Conservation (phyloP, 2,329 filamentous ascomycete species). For the Lasiodiplodia theobromae region DNA sequence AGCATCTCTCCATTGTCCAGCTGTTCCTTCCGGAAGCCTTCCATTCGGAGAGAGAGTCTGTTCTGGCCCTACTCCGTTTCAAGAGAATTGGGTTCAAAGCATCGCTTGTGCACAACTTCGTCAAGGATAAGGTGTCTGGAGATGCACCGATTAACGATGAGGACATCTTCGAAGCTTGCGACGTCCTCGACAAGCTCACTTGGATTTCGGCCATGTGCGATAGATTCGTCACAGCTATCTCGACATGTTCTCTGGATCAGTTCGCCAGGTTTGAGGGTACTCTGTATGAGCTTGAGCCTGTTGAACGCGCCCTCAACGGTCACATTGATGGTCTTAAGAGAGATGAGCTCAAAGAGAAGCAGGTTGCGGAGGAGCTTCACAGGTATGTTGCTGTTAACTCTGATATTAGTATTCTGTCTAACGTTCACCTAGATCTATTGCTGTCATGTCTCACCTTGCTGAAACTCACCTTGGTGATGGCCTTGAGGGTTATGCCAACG, state of each 20-base stretch:
- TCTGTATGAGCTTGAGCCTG: conserved; percentile 85
- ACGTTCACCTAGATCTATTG: conserved; percentile 64
- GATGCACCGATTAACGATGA: conserved; percentile 74
- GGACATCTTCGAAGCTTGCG: conserved; percentile 79
- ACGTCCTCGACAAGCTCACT: conserved; percentile 82
- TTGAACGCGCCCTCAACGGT: conserved; percentile 85
- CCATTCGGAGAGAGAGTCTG: conserved; percentile 68
- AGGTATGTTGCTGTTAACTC: conserved; percentile 42
- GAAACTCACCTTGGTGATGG: conserved; percentile 78
- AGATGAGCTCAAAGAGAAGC: conserved; percentile 85
- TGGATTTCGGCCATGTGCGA: conserved; percentile 85
- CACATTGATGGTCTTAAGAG: conserved; percentile 86
- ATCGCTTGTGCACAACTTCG: conserved; percentile 75
- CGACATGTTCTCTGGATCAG: conserved; percentile 76
- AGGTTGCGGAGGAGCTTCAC: conserved; percentile 81
- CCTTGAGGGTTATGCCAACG: conserved; percentile 77
- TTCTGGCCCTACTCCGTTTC: conserved; percentile 88
- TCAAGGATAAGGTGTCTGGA: conserved; percentile 76
- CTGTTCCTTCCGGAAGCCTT: conserved; percentile 63
- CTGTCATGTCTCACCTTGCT: conserved; percentile 84
- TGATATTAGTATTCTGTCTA: conserved; percentile 31
- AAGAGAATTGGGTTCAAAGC: conserved; percentile 90
- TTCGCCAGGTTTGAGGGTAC: conserved; percentile 82
- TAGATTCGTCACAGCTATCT: conserved; percentile 82
- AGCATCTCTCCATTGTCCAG: conserved; percentile 88